Evolutionary conservation across 768 basidiomycete species (phyloP), one percentile per base, ranked within the genome.

Genomic region (Cystofilobasidium bisporidii): DNA sequence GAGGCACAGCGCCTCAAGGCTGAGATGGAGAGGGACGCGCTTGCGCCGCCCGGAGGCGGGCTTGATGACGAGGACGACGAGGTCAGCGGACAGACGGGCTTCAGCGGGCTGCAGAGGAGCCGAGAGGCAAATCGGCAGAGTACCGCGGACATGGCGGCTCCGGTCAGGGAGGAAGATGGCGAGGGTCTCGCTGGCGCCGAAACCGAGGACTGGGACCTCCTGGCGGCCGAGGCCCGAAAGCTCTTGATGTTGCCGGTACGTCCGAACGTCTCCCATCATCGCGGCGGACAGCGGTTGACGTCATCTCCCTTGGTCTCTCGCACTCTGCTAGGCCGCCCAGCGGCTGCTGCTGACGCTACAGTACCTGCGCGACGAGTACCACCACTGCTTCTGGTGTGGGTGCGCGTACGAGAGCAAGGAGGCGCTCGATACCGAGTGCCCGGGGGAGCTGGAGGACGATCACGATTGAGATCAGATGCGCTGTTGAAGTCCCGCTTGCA

Each of bases 351-450:
- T 86, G 56, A 83, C 89, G 22, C 79, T 91, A 30, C 78, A 82
- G 6, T 89, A 92, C 76, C 81, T 92, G 59, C 86, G 90, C 30
- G 80, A 83, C 45, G 81, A 79, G 69, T 83, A 90, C 75, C 74
- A 80, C 8, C 91, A 91, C 74, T 91, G 90, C 74, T 91, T 90
- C 76, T 91, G 89, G 87, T 92, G 90, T 74, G 90, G 90, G 17
- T 82, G 86, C 17, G 82, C 84, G 72, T 92, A 91, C 73, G 81
- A 82, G 8, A 79, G 81, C 70, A 75, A 77, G 9, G 82, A 82
- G 20, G 86, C 88, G 60, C 78, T 92, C 79, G 77, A 77, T 45
- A 76, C 73, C 43, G 80, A 84, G 64, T 92, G 90, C 76, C 89
- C 89, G 9, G 90, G 90, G 10, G 74, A 79, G 48, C 81, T 83